phyloP scores from a whole-genome alignment of 441 rosid genomes.

The Croton laevigatus region DNA sequence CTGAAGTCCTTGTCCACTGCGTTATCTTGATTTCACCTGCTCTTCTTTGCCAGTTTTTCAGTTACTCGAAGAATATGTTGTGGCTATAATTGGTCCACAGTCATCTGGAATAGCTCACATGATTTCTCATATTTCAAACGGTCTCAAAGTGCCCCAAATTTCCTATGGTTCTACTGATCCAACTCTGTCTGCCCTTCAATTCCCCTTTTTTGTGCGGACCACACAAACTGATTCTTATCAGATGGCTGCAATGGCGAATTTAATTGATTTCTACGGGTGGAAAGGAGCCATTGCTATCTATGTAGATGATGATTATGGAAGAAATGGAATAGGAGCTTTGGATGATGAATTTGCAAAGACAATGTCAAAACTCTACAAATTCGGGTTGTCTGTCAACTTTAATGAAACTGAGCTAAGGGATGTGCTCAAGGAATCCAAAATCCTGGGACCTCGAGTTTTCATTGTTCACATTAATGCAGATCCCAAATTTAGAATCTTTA shows the following conservation, averaged over 20 bases:
- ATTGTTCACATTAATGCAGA: conserved; percentile 72
- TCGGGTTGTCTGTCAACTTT: conserved; percentile 46
- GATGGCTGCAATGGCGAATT: conserved; percentile 80
- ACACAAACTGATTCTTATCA: conserved; percentile 69
- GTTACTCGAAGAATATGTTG: conserved; percentile 55
- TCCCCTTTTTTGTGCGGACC: conserved; percentile 72
- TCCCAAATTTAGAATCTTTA: conserved; percentile 58
- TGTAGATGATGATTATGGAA: conserved; percentile 76
- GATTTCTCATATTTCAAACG: conserved; percentile 54
- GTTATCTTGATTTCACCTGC: conserved; percentile 5
- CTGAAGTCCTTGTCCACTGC: not conserved
- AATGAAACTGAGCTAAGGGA: conserved; percentile 33
- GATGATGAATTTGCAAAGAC: conserved; percentile 53
- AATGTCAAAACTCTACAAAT: conserved; percentile 47
- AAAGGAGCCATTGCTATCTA: conserved; percentile 64
- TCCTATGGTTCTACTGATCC: conserved; percentile 92
- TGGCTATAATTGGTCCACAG: conserved; percentile 78
- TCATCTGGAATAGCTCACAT: conserved; percentile 77
- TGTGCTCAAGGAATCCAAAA: conserved; percentile 49
- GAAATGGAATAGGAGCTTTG: conserved; percentile 67
- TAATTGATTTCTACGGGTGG: conserved; percentile 64
- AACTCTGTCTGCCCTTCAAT: conserved; percentile 79
- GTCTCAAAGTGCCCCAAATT: conserved; percentile 70
- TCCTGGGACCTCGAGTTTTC: conserved; percentile 64
- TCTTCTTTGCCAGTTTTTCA: conserved; percentile 55